Conservation (phyloP, 495 filamentous ascomycete genomes). For the Penicillium paxilli region DNA sequence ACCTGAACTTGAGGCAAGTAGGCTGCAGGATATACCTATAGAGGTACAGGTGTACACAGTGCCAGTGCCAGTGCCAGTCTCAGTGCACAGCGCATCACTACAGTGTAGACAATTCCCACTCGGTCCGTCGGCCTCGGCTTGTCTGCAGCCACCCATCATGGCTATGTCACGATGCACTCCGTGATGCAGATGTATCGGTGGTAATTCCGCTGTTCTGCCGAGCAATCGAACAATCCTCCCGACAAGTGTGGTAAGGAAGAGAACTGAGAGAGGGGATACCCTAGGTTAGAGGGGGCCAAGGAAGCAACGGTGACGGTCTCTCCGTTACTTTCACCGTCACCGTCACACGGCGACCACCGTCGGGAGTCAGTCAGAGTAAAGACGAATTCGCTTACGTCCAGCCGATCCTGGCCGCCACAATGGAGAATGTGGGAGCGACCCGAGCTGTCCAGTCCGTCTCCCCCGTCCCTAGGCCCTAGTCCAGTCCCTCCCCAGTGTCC, state of each 20-base stretch:
- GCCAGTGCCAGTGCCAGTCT: too few relatives aligned
- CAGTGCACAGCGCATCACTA: too few relatives aligned
- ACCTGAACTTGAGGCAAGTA: too few relatives aligned
- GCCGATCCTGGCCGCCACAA: constrained; percentile 13
- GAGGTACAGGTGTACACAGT: too few relatives aligned
- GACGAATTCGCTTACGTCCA: too few relatives aligned
- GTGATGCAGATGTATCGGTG: constrained; percentile 10
- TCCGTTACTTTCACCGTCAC: too few relatives aligned
- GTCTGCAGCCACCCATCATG: constrained; percentile 3
- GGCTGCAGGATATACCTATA: too few relatives aligned
- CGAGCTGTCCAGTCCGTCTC: too few relatives aligned
- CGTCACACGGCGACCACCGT: constrained; percentile 17
- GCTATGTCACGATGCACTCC: constrained; percentile 1
- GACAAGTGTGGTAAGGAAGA: constrained; percentile 3
- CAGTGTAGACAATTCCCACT: too few relatives aligned
- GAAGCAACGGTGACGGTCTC: constrained; percentile 4
- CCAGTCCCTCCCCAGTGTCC: too few relatives aligned
- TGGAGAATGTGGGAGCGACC: background rate
- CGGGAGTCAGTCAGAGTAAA: constrained; percentile 4
- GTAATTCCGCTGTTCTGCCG: constrained; percentile 4
- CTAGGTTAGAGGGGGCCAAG: background rate
- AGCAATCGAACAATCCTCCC: constrained; percentile 4
- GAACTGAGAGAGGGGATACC: background rate
- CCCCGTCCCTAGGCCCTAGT: too few relatives aligned
- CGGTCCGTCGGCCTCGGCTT: constrained; percentile 21